Conservation (phyloP, 1,284 basidiomycete genomes). For the Omphalotus olearius region DNA sequence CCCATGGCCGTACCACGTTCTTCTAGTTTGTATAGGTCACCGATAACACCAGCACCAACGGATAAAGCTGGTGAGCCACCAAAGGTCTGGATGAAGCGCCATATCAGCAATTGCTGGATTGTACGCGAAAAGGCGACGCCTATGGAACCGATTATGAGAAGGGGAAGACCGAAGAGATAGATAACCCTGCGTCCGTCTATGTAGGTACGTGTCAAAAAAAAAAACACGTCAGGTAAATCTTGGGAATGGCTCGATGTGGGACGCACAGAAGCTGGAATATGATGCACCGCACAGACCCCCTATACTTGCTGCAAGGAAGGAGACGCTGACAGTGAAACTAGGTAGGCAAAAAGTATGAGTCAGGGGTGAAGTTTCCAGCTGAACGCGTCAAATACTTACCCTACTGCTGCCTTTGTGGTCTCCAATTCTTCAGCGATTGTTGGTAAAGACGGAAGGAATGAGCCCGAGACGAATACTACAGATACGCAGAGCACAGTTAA, state of each 20-base stretch:
- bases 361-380: too few species aligned
- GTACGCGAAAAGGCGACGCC: conserved; percentile 49
- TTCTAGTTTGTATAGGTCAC: conserved; percentile 60
- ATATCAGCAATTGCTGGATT: conserved; percentile 51
- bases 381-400: conserved; percentile 30
- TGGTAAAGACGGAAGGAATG: conserved; percentile 69
- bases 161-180: conserved; percentile 58
- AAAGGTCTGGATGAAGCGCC: conserved; percentile 61
- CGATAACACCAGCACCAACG: conserved; percentile 60
- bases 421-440: conserved; percentile 58
- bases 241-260: neutral
- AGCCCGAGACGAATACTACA: conserved; percentile 62
- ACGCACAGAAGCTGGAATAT: conserved; percentile 48
- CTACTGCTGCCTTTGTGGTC: conserved; percentile 51
- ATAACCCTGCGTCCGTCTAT: conserved; percentile 62
- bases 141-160: conserved; percentile 55
- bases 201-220: neutral
- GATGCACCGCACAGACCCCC: conserved; percentile 51
- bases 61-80: conserved; percentile 51
- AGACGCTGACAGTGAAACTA: conserved; percentile 36
- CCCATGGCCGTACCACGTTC: conserved; percentile 63
- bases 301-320: conserved; percentile 37
- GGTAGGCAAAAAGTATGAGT: neutral
- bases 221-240: neutral
- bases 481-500: too few species aligned